phyloP scores from a whole-genome alignment of 73 alveolate species.

The Paramecium bursaria region DNA sequence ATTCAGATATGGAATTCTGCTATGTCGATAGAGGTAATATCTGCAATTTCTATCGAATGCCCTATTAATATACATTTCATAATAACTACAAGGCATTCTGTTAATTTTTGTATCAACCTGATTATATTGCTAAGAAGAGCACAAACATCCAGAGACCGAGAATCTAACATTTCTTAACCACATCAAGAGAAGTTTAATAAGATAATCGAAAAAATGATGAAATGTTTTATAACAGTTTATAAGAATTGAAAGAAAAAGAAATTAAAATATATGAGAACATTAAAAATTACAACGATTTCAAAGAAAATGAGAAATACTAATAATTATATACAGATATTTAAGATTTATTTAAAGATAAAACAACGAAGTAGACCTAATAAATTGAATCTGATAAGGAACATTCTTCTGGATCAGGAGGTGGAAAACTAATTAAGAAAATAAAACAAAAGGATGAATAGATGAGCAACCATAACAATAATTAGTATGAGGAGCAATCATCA shows the following conservation, averaged over 20 bases:
- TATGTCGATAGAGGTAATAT: constrained; percentile 64
- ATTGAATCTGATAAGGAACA: background rate
- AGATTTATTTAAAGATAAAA: background rate
- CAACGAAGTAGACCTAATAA: too few species aligned
- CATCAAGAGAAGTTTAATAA: background rate
- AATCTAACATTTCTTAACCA: background rate
- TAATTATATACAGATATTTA: constrained; percentile 8
- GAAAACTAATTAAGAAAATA: too few species aligned
- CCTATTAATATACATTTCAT: constrained; percentile 56
- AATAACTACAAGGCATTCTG: constrained; percentile 15
- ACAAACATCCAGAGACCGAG: constrained; percentile 24
- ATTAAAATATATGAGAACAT: constrained; percentile 9
- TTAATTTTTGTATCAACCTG: background rate
- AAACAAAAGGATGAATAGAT: background rate
- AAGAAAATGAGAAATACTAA: background rate
- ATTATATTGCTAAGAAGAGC: constrained; percentile 21
- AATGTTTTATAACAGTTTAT: constrained; percentile 16
- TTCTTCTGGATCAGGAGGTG: too few species aligned
- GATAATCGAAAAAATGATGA: constrained; percentile 47
- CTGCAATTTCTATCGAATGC: constrained; percentile 67
- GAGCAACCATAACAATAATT: background rate
- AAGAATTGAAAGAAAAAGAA: background rate
- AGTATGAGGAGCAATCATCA: background rate
- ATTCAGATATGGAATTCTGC: constrained; percentile 66
- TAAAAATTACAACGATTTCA: background rate